Evolutionary conservation across 805 yeast species (phyloP), one percentile per base, ranked within the genome.

Genomic region (Candida loeiensis): DNA sequence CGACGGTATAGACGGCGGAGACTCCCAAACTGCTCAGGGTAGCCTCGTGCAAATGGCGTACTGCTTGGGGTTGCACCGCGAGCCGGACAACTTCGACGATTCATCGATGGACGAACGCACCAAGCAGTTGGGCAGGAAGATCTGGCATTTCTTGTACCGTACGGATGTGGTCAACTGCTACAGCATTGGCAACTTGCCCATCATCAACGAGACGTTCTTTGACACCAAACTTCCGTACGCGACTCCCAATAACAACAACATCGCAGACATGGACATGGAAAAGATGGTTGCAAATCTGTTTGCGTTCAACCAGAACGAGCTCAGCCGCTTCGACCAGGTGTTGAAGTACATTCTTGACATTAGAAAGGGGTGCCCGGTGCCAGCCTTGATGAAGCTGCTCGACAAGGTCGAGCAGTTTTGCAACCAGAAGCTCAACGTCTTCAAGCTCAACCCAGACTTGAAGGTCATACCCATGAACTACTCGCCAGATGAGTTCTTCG

Each of bases 121-220:
- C 16, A 64, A 69, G 16, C 74, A 76, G 44, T 50, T 79, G 2
- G 70, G 77, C 68, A 66, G 86, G 50, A 79, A 77, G 47, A 66
- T 79, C 3, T 81, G 86, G 86, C 70, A 69, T 53, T 61, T 64
- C 17, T 55, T 81, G 31, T 59, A 74, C 20, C 30, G 45, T n/a
- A 34, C 33, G 9, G 48, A 45, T 24, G 30, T 42, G 8, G 36
- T 43, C 9, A 43, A 41, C 17, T 40, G 39, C 20, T 36, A 27
- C 16, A 46, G 45, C 17, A 40, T 46, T 21, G 63, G 62, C 2
- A 53, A 49, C 22, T 49, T 52, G 2, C 41, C 46, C 2, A 21
- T 42, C 2, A 46, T 48, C 15, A 36, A 39, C 16, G 9, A 7
- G 4, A 26, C 19, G 7, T 45, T 44, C 8, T 46, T 26, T 25